Evolutionary conservation across 208 protist genomes (phyloP).

Genomic region (Crithidia bombi): DNA sequence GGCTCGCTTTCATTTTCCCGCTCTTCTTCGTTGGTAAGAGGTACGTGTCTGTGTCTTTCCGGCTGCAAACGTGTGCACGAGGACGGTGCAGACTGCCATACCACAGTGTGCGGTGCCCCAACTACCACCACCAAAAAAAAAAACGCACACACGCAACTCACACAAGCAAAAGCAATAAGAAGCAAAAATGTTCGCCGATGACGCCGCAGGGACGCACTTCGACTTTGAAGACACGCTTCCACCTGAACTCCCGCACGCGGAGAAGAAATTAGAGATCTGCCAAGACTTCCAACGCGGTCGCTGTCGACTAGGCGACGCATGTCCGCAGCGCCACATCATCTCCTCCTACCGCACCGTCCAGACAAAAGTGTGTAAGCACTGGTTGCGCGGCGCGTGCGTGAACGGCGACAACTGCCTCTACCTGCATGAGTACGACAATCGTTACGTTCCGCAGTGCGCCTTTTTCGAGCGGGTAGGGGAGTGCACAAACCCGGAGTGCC

Average conservation of each 20-base stretch:
- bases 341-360: slow-evolving; percentile 69
- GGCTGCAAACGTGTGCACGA: no score
- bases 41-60: no score
- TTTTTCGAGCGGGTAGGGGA: slow-evolving; percentile 96
- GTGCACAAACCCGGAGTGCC: slow-evolving; percentile 97
- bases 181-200: slow-evolving; percentile 69
- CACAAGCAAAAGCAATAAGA: background rate
- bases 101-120: no score
- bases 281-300: slow-evolving; percentile 95
- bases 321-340: slow-evolving; percentile 94
- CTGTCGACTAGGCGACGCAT: slow-evolving; percentile 93
- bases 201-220: slow-evolving; percentile 59
- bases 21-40: no score
- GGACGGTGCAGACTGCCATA: no score
- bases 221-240: slow-evolving; percentile 83
- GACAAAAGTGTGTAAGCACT: slow-evolving; percentile 96
- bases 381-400: slow-evolving; percentile 96
- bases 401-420: slow-evolving; percentile 97
- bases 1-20: no score
- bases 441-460: slow-evolving; percentile 95
- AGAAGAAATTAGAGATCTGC: slow-evolving; percentile 91
- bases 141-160: background rate
- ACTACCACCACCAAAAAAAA: no score
- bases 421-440: slow-evolving; percentile 95
- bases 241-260: slow-evolving; percentile 64